Evolutionary conservation across 1,139 yeast genomes (phyloP), one percentile per base, ranked within the genome.

Genomic region (Sugiyamaella grinbergsii): DNA sequence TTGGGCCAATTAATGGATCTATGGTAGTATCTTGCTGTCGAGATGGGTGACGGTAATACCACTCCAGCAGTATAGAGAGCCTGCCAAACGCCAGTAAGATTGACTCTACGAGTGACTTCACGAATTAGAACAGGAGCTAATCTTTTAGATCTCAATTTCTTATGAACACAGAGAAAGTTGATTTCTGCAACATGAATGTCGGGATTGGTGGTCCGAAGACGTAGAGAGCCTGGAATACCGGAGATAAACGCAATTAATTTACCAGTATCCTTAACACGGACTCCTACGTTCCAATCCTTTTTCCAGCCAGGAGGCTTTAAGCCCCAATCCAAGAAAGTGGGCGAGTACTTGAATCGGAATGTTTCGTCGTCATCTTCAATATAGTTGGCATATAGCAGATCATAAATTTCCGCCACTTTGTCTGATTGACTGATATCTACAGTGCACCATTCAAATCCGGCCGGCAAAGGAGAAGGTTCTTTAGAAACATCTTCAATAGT

Each of bases 31-130:
- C 98, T 80, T 66, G 95, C 84, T 1, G 89, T 83, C n/a, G 95
- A 75, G 6, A 93, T 79, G 0, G 99, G 99, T 19, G 93, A 83
- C 16, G 99, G 99, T 54, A 93, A 76, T 4, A 89, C 83, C 5
- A 83, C 80, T 5, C 98, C 98, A 0, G 94, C 96, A 10, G 99
- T 91, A 69, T 89, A 90, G 54, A 94, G 76, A 0, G 98, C 98
- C 68, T 93, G 98, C 97, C 98, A 93, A 54, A 91, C 85, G 52
- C 87, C 80, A 43, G 77, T 77, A 57, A 79, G 77, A 69, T 94
- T 93, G 58, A 93, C 95, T 60, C 98, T 79, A 66, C 99, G 80
- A 3, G 98, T 93, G 58, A 93, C 86, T 70, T 93, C 99, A 63
- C 87, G 86, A 68, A 93, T 93, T 65, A 93, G 75, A 13, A 93